Percentiles rank a stretch among this genome's conserved stretches.
phyloP scores from a whole-genome alignment of 495 filamentous ascomycete species.

The Aspergillus indologenus region DNA sequence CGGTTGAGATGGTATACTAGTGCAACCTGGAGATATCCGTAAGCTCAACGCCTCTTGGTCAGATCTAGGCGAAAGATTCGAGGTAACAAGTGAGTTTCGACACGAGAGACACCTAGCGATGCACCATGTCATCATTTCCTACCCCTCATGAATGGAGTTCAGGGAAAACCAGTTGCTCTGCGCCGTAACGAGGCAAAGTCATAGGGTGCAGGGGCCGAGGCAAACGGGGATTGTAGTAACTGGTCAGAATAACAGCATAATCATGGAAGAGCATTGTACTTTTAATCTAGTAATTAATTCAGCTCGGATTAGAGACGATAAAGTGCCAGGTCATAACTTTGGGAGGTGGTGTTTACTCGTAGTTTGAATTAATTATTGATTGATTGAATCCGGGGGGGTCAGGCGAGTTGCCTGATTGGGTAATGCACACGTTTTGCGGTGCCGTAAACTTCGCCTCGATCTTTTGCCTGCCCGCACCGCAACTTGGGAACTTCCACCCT shows the following conservation, averaged over 20 bases:
- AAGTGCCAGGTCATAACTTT: no score
- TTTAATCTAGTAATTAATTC: no score
- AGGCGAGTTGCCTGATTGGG: slow-evolving; percentile 17
- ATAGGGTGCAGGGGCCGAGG: neutral
- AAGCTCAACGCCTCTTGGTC: neutral
- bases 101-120: neutral
- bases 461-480: slow-evolving; percentile 7
- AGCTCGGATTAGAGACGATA: no score
- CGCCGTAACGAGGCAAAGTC: neutral
- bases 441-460: slow-evolving; percentile 6
- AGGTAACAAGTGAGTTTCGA: neutral
- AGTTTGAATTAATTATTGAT: no score
- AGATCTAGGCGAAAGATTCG: neutral
- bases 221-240: neutral
- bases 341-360: no score
- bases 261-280: no score
- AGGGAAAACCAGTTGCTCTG: neutral
- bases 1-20: neutral
- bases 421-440: slow-evolving; percentile 8
- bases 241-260: neutral
- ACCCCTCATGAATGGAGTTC: neutral
- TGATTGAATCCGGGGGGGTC: neutral
- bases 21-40: neutral
- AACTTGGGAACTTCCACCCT: neutral
- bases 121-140: neutral